These are phyloP conservation scores for Globisporangium irregulare DNA, from an alignment of 352 stramenopile species.

Conservation along the genomic window DNA sequence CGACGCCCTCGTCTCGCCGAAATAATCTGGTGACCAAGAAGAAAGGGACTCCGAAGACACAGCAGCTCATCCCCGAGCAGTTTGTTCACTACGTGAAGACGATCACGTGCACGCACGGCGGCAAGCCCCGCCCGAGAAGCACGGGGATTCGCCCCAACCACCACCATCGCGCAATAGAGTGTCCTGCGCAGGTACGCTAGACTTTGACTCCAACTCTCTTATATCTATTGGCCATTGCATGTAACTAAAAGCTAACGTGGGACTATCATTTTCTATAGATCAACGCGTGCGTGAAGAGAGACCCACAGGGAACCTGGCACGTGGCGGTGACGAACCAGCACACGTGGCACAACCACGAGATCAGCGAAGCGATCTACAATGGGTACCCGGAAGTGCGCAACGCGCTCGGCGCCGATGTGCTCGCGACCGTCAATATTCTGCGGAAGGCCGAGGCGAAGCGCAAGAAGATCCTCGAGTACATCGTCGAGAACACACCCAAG, in stretches of 20 bases:
- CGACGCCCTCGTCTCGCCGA: slow-evolving; percentile 24
- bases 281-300: slow-evolving; percentile 38
- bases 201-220: background rate
- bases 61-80: slow-evolving; percentile 22
- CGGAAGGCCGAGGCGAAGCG: slow-evolving; percentile 26
- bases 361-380: slow-evolving; percentile 27
- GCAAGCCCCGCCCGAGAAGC: slow-evolving; percentile 25
- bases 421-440: slow-evolving; percentile 29
- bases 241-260: background rate
- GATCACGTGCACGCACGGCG: slow-evolving; percentile 33
- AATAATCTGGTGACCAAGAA: slow-evolving; percentile 26
- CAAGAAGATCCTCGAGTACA: slow-evolving; percentile 37
- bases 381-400: slow-evolving; percentile 34
- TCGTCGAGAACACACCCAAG: slow-evolving; percentile 27
- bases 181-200: slow-evolving; percentile 25
- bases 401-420: slow-evolving; percentile 25
- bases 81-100: slow-evolving; percentile 37
- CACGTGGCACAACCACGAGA: slow-evolving; percentile 36
- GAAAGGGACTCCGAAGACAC: background rate
- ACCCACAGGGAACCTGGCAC: slow-evolving; percentile 18
- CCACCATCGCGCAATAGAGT: slow-evolving; percentile 31
- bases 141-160: slow-evolving; percentile 23
- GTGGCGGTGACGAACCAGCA: slow-evolving; percentile 34
- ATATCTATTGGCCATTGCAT: background rate
- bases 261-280: slow-evolving; percentile 17